These are phyloP conservation scores for Euptelea pleiosperma DNA, from an alignment of 164 flowering plant genomes.

Conservation along the genomic window DNA sequence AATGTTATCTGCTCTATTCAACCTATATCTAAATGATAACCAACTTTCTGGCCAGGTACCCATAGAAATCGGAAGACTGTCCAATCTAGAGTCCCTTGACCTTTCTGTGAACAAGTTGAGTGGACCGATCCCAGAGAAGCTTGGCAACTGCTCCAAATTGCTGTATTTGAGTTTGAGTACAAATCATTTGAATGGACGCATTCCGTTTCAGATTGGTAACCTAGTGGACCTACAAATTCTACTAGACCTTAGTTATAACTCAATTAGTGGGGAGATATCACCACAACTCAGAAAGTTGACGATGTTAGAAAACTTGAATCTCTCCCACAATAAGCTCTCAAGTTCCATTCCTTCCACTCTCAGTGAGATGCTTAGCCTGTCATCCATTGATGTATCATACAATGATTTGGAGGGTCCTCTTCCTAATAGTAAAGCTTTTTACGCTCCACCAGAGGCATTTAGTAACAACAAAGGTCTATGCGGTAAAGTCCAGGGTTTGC, in stretches of 20 bases:
- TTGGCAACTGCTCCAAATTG: neutral
- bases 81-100: neutral
- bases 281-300: neutral
- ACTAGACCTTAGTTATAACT: neutral
- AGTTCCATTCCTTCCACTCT: conserved; percentile 8
- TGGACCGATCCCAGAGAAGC: conserved; percentile 6
- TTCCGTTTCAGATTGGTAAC: conserved; percentile 4
- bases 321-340: conserved; percentile 7
- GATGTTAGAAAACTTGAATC: neutral
- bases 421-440: neutral
- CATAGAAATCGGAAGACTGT: neutral
- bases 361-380: conserved; percentile 1
- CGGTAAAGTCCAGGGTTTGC: neutral
- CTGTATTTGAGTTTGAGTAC: neutral
- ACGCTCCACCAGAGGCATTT: neutral
- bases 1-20: neutral
- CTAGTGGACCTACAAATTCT: neutral
- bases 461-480: neutral
- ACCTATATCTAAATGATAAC: conserved; percentile 1
- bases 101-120: neutral
- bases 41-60: conserved; percentile 6
- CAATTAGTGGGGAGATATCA: conserved; percentile 8
- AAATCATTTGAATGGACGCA: neutral
- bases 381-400: conserved; percentile 5
- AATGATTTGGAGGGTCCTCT: conserved; percentile 11